Percentiles rank a stretch among this genome's conserved stretches.
phyloP scores from a whole-genome alignment of 208 protist species.

The Leishmania aethiopica region DNA sequence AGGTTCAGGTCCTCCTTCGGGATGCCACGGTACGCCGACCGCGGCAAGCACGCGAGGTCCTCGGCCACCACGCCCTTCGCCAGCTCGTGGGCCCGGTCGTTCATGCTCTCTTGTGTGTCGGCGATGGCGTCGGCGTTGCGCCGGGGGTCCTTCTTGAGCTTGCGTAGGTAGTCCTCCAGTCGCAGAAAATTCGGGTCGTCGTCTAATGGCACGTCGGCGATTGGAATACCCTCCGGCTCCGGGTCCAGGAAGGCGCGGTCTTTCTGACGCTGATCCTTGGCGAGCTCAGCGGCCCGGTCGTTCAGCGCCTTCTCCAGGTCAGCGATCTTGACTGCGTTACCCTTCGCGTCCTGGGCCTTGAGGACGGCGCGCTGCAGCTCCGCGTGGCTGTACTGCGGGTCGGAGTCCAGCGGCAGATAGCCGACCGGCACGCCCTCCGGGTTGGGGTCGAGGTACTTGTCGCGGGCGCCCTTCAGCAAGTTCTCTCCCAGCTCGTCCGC shows the following conservation, averaged over 20 bases:
- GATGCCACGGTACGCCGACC: conserved; percentile 63
- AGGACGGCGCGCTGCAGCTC: conserved; percentile 76
- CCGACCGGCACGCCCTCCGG: conserved; percentile 59
- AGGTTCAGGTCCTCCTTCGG: conserved; percentile 74
- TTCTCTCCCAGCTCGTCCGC: conserved; percentile 62
- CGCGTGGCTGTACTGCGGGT: conserved; percentile 54
- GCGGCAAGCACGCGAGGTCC: conserved; percentile 57
- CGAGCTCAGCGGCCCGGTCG: conserved; percentile 71
- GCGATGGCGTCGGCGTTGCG: conserved; percentile 60
- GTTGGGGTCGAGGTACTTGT: conserved; percentile 69
- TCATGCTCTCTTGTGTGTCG: conserved; percentile 75
- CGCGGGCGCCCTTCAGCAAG: conserved; percentile 67
- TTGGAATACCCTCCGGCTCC: conserved; percentile 73
- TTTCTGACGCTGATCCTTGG: conserved; percentile 45
- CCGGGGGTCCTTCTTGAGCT: conserved; percentile 64
- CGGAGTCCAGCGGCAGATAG: conserved; percentile 64
- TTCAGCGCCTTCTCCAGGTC: conserved; percentile 74
- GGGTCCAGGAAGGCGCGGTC: conserved; percentile 69
- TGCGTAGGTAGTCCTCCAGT: conserved; percentile 65
- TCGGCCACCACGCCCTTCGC: conserved; percentile 60
- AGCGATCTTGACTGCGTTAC: conserved; percentile 50
- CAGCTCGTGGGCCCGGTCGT: conserved; percentile 72
- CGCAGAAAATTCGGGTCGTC: conserved; percentile 58
- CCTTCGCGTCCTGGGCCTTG: conserved; percentile 43
- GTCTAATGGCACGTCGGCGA: conserved; percentile 59